Conservation (phyloP, 345 rosid genomes). For the Ceriops tagal region DNA sequence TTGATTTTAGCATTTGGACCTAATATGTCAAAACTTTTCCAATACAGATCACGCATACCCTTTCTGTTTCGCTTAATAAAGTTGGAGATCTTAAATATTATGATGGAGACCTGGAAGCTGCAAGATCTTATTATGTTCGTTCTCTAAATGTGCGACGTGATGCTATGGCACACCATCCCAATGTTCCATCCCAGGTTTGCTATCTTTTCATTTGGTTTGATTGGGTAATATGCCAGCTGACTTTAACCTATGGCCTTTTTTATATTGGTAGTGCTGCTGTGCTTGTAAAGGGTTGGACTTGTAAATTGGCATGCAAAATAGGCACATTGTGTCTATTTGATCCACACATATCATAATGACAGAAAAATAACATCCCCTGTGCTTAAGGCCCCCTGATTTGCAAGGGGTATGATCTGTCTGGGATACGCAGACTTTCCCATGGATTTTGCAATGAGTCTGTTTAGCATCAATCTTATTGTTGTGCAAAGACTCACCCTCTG, state of each 20-base stretch:
- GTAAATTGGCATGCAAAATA: not conserved
- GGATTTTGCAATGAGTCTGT: too few relatives aligned
- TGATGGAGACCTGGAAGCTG: constrained; percentile 72
- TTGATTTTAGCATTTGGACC: not conserved
- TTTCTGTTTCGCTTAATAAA: constrained; percentile 93
- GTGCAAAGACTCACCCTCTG: not conserved
- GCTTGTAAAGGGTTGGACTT: too few relatives aligned
- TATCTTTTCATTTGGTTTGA: not conserved
- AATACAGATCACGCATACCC: constrained; percentile 76
- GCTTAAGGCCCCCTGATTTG: too few relatives aligned
- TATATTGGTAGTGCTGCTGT: too few relatives aligned
- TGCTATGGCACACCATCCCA: constrained; percentile 53
- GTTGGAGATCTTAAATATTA: constrained; percentile 95
- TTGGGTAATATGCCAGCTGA: not conserved
- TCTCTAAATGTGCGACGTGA: constrained; percentile 74
- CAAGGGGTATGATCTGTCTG: too few relatives aligned
- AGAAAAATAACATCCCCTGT: too few relatives aligned
- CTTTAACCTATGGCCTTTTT: not conserved
- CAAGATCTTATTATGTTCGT: constrained; percentile 71
- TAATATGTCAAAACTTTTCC: constrained; percentile 8
- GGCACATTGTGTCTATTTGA: not conserved
- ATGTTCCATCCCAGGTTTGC: constrained; percentile 73
- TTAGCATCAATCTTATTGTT: too few relatives aligned
- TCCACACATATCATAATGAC: too few relatives aligned
- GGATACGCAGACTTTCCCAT: too few relatives aligned